These are phyloP conservation scores for Erythrobasidium hasegawianum DNA, from an alignment of 1,284 basidiomycete genomes.

Conservation along the genomic window DNA sequence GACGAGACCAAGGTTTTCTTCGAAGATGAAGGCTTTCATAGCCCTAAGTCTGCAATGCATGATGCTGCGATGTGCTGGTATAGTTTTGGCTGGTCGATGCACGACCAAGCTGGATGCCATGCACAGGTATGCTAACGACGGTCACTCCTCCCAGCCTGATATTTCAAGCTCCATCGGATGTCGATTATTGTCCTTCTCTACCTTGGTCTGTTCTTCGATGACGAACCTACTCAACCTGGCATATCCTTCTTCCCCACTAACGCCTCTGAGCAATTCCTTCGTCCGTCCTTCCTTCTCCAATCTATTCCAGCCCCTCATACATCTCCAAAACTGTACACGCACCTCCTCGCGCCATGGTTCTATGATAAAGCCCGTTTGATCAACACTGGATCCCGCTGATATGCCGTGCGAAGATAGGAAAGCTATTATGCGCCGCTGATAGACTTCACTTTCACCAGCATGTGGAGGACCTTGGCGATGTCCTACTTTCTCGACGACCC, in stretches of 20 bases:
- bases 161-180: constrained; percentile 21
- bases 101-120: not conserved
- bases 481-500: constrained; percentile 20
- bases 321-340: constrained; percentile 24
- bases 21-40: too few species aligned
- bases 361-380: constrained; percentile 19
- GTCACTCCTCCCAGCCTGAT: constrained; percentile 19
- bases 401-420: constrained; percentile 17
- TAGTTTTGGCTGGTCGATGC: too few species aligned
- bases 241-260: constrained; percentile 23
- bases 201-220: constrained; percentile 16
- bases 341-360: constrained; percentile 30
- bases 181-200: constrained; percentile 23
- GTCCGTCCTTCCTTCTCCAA: constrained; percentile 30
- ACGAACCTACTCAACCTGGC: constrained; percentile 6
- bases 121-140: not conserved
- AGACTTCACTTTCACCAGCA: constrained; percentile 20
- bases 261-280: constrained; percentile 4
- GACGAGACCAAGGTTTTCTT: too few species aligned
- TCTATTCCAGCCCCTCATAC: constrained; percentile 22
- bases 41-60: too few species aligned
- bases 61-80: too few species aligned
- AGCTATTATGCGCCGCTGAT: constrained; percentile 17
- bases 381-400: constrained; percentile 2
- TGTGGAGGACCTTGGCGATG: constrained; percentile 23